A percentile compares a stretch with the other conserved stretches of the same genome.
Evolutionary conservation across 2,329 filamentous ascomycete genomes (phyloP).

Genomic region (Tolypocladium album): DNA sequence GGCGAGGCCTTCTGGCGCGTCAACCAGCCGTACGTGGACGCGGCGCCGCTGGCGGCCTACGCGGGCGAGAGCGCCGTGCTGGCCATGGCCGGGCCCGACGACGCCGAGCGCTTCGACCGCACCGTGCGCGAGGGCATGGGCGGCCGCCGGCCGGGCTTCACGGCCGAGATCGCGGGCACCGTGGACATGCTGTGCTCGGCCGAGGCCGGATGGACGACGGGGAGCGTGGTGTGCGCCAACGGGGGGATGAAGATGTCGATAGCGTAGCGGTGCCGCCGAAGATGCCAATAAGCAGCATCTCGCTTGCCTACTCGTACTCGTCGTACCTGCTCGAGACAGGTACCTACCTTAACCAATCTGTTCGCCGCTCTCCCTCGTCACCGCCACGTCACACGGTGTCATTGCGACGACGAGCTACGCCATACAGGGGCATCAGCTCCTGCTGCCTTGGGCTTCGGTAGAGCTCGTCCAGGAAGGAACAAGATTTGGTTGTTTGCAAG

Average conservation of each 20-base stretch:
- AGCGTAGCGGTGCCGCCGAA: conserved; percentile 15
- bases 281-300: too few relatives aligned
- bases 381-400: background rate
- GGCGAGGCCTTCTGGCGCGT: conserved; percentile 23
- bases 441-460: background rate
- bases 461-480: background rate
- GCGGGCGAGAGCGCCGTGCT: conserved; percentile 19
- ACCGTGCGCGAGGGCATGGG: conserved; percentile 22
- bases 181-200: conserved; percentile 60
- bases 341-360: too few relatives aligned
- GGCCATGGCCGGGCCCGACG: conserved; percentile 14
- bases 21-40: conserved; percentile 26
- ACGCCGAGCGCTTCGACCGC: conserved; percentile 21
- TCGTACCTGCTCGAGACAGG: too few relatives aligned
- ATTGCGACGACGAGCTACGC: background rate
- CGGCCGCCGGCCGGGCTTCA: conserved; percentile 21
- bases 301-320: too few relatives aligned
- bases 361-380: background rate
- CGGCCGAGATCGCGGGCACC: conserved; percentile 53
- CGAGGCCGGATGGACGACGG: conserved; percentile 59
- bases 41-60: conserved; percentile 22
- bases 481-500: background rate
- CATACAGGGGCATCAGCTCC: background rate
- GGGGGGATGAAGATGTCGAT: conserved; percentile 36
- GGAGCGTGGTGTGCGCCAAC: conserved; percentile 62